Percentiles rank a stretch among this genome's conserved stretches.
phyloP scores from a whole-genome alignment of 2,329 filamentous ascomycete genomes.

The Furcasterigmium furcatum region DNA sequence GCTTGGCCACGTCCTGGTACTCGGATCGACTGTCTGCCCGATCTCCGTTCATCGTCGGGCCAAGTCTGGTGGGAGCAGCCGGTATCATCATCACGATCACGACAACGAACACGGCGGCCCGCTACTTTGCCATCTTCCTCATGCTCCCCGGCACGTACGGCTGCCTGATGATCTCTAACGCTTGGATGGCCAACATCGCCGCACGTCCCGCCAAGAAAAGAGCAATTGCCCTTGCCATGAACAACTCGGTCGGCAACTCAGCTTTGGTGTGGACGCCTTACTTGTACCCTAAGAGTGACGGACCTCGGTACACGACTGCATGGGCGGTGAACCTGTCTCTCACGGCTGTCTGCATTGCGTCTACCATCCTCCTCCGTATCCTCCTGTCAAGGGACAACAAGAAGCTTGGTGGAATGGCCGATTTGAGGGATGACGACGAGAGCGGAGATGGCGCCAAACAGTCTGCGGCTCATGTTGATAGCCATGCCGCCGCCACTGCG shows the following conservation, averaged over 20 bases:
- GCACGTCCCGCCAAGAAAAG: conserved; percentile 19
- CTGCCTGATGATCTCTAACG: conserved; percentile 18
- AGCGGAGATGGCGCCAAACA: too few relatives aligned
- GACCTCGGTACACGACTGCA: conserved; percentile 16
- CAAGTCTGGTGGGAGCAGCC: conserved; percentile 9
- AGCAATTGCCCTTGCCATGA: conserved; percentile 18
- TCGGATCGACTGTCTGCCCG: conserved; percentile 20
- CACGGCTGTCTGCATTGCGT: conserved; percentile 16
- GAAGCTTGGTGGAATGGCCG: conserved; percentile 10
- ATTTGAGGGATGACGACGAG: too few relatives aligned
- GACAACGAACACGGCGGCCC: conserved; percentile 13
- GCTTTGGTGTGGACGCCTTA: conserved; percentile 21
- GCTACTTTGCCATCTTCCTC: conserved; percentile 18
- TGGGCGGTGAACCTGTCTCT: conserved; percentile 15
- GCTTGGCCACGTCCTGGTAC: conserved; percentile 23
- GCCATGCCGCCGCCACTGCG: too few relatives aligned
- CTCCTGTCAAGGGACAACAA: conserved; percentile 13
- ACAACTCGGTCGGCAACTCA: conserved; percentile 20
- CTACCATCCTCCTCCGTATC: conserved; percentile 13
- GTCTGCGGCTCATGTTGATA: too few relatives aligned
- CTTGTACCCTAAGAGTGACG: conserved; percentile 16
- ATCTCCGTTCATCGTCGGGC: conserved; percentile 17
- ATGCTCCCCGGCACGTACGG: conserved; percentile 17
- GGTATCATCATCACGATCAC: conserved; percentile 18
- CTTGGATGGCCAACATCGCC: conserved; percentile 22